Conservation (phyloP, 352 stramenopile species). For the Aphanomyces astaci region DNA sequence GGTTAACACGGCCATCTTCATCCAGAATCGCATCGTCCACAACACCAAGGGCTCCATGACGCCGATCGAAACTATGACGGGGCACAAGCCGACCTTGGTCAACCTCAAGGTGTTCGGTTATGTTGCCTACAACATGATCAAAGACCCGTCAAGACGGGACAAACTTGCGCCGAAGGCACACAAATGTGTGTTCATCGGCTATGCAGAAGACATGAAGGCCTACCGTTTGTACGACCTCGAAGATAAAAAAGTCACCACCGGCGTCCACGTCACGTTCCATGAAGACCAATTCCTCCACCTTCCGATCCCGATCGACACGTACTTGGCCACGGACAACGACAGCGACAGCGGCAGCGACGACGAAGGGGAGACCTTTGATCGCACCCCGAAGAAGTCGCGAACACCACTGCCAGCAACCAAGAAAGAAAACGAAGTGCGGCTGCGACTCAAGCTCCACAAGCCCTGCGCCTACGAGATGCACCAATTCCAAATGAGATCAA, state of each 20-base stretch:
- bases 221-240: conserved; percentile 19
- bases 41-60: neutral
- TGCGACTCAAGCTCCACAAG: neutral
- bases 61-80: neutral
- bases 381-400: neutral
- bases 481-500: neutral
- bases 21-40: conserved; percentile 7
- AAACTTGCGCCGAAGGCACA: neutral
- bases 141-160: neutral
- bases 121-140: conserved; percentile 1
- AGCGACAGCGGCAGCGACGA: conserved; percentile 14
- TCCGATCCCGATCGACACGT: conserved; percentile 1
- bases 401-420: neutral
- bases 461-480: neutral
- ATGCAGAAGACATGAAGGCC: conserved; percentile 11
- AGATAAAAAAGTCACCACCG: conserved; percentile 4
- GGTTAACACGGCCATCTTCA: conserved; percentile 2
- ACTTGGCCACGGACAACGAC: conserved; percentile 10
- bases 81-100: neutral
- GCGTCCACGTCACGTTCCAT: conserved; percentile 23
- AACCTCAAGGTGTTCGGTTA: conserved; percentile 3
- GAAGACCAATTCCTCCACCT: conserved; percentile 15
- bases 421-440: neutral
- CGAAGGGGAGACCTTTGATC: conserved; percentile 9
- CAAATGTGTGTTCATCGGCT: conserved; percentile 27